Conservation (phyloP, 495 filamentous ascomycete genomes). For the Hapsidospora chrysogenum region DNA sequence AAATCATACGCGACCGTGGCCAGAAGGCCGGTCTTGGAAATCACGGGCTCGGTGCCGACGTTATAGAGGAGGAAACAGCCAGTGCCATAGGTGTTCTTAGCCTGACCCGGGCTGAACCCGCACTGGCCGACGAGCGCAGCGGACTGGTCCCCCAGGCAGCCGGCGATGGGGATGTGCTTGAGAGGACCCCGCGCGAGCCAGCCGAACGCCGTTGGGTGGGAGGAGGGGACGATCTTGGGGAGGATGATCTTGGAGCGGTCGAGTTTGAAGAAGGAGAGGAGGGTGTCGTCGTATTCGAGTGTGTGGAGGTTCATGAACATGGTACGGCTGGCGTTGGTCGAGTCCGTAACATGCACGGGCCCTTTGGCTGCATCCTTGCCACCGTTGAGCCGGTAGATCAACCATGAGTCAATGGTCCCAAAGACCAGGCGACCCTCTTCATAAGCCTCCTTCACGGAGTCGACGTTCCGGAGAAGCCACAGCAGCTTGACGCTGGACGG, state of each 20-base stretch:
- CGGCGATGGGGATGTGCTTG: slow-evolving; percentile 63
- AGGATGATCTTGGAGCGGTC: slow-evolving; percentile 59
- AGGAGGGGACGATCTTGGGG: slow-evolving; percentile 76
- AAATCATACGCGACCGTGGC: slow-evolving; percentile 83
- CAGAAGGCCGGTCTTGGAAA: slow-evolving; percentile 77
- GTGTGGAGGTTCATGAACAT: slow-evolving; percentile 95
- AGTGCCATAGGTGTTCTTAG: slow-evolving; percentile 95
- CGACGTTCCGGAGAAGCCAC: slow-evolving; percentile 66
- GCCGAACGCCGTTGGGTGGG: slow-evolving; percentile 63
- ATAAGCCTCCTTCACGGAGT: slow-evolving; percentile 59
- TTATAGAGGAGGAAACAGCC: slow-evolving; percentile 94
- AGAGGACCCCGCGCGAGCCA: slow-evolving; percentile 46
- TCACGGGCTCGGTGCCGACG: slow-evolving; percentile 76
- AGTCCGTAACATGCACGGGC: slow-evolving; percentile 67
- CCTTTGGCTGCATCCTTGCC: slow-evolving; percentile 33
- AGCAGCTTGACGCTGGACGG: slow-evolving; percentile 79
- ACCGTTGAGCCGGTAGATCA: slow-evolving; percentile 81
- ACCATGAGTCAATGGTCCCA: slow-evolving; percentile 88
- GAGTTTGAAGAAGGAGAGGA: slow-evolving; percentile 71
- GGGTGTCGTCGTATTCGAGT: slow-evolving; percentile 65
- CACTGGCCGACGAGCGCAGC: slow-evolving; percentile 85
- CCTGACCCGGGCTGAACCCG: slow-evolving; percentile 69
- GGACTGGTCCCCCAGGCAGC: slow-evolving; percentile 86
- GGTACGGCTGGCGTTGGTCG: slow-evolving; percentile 82
- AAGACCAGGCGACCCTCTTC: slow-evolving; percentile 69